Conservation (phyloP, 192 early-diverging fungal species). For the Linnemannia zychae region DNA sequence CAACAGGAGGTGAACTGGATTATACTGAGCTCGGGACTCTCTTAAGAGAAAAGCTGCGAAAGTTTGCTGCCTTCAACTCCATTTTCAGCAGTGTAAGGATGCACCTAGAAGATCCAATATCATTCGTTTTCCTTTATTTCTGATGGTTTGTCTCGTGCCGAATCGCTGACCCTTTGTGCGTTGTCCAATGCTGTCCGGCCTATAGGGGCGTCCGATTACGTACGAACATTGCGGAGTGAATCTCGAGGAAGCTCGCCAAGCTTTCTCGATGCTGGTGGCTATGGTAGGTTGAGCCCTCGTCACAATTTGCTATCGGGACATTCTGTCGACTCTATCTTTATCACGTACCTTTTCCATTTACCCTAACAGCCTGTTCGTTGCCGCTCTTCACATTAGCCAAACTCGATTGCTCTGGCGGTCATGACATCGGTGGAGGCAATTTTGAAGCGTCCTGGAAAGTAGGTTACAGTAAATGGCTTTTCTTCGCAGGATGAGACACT, state of each 20-base stretch:
- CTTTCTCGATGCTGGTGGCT: slow-evolving; percentile 72
- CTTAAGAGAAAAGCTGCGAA: slow-evolving; percentile 39
- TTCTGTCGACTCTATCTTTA: neutral
- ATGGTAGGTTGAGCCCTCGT: slow-evolving; percentile 57
- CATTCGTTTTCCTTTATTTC: neutral
- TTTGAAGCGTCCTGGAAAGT: slow-evolving; percentile 73
- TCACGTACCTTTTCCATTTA: neutral
- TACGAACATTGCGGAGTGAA: slow-evolving; percentile 71
- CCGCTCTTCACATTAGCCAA: slow-evolving; percentile 57
- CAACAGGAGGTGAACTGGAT: slow-evolving; percentile 31
- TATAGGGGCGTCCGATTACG: slow-evolving; percentile 61
- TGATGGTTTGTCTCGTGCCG: neutral
- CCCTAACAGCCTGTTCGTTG: neutral
- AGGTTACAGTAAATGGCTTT: neutral
- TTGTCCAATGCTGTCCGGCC: neutral
- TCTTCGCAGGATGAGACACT: neutral
- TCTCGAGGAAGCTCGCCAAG: slow-evolving; percentile 72
- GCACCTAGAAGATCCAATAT: neutral
- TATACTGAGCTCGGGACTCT: slow-evolving; percentile 31
- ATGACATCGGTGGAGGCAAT: slow-evolving; percentile 81
- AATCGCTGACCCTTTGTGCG: slow-evolving; percentile 1
- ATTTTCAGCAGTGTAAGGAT: slow-evolving; percentile 38
- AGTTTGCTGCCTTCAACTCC: slow-evolving; percentile 49
- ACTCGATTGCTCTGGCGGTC: slow-evolving; percentile 75
- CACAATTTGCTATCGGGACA: neutral